Base-by-base conservation (phyloP, 106 monocot genomes). In the Triglochin maritima region DNA sequence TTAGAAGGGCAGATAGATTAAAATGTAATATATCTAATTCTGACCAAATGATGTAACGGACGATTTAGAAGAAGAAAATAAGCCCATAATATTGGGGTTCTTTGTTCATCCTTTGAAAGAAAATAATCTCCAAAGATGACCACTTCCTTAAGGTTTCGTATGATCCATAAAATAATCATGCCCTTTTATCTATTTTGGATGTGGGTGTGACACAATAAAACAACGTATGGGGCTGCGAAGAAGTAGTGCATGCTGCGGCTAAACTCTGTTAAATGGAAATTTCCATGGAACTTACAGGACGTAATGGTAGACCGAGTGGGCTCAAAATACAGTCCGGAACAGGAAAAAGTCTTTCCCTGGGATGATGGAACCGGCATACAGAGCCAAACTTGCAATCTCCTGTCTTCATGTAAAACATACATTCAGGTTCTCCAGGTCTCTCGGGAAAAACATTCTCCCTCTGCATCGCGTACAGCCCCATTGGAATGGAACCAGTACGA, bases 341-440 rank as follows among this genome's bases (percentile, higher is more conserved):
- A 70, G 87, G 81, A 64, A 84, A 71, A n/a, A 73, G 46, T 73
- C 90, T 81, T 58, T 88, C 90, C 49, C 76, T 81, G 12, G 90
- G 90, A 81, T 96, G 95, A 79, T 95, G 90, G 65, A 85, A 95
- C 73, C 76, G 85, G 60, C 95, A 95, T 9, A 66, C 74, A 46
- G 83, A 79, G 60, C 95, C 95, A 76, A 85, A 96, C 57, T 96
- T 96, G 67, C 95, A 95, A 61, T 90, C 90, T 54, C 95, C 95
- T 47, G 95, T 95, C 69, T 95, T 95, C 85, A 87, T 83, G 67
- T 90, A 95, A 65, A 87, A 95, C 48, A 87, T 85, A 17, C 95
- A 95, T 74, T 95, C 95, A 47, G 79, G 85, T 79, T 90, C 77
- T 15, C 81, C 95, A 57, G 95, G 95, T 58, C 90, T 85, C 69